phyloP scores from a whole-genome alignment of 2,329 filamentous ascomycete species.

The Scleromitrula shiraiana region DNA sequence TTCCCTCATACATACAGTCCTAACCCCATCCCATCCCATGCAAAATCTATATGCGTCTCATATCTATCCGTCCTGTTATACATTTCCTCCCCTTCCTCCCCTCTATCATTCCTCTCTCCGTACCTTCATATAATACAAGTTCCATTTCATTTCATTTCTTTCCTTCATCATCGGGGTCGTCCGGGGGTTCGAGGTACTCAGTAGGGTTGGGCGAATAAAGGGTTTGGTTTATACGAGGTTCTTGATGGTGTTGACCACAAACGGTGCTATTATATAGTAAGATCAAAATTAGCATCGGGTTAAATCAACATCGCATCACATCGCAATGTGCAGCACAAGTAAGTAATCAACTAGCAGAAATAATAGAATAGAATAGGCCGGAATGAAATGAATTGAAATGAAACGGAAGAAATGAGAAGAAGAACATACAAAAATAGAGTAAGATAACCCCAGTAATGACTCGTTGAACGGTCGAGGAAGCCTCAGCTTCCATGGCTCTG shows the following conservation, averaged over 20 bases:
- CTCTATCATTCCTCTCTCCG: no score
- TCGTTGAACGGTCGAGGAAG: conserved; percentile 57
- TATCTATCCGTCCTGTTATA: not conserved
- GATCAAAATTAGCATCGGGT: no score
- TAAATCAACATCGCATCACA: no score
- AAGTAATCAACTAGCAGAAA: not conserved
- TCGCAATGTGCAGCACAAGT: no score
- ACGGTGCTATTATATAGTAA: conserved; percentile 39
- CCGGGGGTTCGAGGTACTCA: not conserved
- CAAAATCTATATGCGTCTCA: not conserved
- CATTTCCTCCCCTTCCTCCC: not conserved
- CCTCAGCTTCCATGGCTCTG: conserved; percentile 58
- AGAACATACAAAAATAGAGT: conserved; percentile 66
- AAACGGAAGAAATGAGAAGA: no score
- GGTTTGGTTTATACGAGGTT: conserved; percentile 40
- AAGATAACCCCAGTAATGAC: conserved; percentile 57
- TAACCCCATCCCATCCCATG: not conserved
- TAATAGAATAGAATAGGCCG: no score
- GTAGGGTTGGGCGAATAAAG: not conserved
- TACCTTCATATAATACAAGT: conserved; percentile 9
- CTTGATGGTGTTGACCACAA: conserved; percentile 44
- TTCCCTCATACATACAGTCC: no score
- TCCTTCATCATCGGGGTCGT: not conserved
- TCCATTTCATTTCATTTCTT: no score
- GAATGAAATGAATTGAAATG: no score